phyloP scores from a whole-genome alignment of 768 basidiomycete species.

The Coprinopsis strossmayeri region DNA sequence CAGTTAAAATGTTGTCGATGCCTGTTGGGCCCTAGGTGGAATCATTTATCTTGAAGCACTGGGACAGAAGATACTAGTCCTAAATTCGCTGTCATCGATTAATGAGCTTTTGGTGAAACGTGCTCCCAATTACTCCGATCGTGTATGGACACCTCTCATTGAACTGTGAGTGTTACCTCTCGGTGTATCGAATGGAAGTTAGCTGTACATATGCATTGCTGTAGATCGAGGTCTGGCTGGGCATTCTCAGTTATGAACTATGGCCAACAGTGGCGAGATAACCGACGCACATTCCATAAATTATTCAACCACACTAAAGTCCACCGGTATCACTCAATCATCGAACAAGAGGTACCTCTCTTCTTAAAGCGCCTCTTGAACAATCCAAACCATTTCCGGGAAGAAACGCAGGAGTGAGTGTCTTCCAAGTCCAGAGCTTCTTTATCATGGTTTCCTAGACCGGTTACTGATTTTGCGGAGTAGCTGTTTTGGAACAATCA shows the following conservation, averaged over 20 bases:
- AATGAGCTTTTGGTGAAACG: conserved; percentile 12
- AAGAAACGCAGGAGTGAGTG: neutral
- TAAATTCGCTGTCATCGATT: conserved; percentile 25
- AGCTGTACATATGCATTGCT: neutral
- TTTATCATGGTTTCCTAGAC: neutral
- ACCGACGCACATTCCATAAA: conserved; percentile 15
- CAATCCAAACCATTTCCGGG: neutral
- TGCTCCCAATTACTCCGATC: conserved; percentile 11
- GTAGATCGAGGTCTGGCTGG: neutral
- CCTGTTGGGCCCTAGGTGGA: conserved; percentile 25
- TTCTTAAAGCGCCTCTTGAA: neutral
- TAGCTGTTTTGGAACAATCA: neutral
- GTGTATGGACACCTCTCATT: conserved; percentile 3
- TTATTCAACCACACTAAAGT: conserved; percentile 12
- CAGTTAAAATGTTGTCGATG: neutral
- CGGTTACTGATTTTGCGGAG: neutral
- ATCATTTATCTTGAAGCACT: conserved; percentile 33
- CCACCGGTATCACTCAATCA: conserved; percentile 18
- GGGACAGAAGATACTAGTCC: conserved; percentile 39
- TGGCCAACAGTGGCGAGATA: conserved; percentile 13
- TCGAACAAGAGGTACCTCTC: conserved; percentile 13
- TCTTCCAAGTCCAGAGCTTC: neutral
- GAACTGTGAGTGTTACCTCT: neutral
- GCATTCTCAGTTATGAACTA: conserved; percentile 15
- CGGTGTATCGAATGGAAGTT: neutral